Evolutionary conservation across 169 alveolate genomes (phyloP).

Genomic region (Plasmodium cynomolgi): DNA sequence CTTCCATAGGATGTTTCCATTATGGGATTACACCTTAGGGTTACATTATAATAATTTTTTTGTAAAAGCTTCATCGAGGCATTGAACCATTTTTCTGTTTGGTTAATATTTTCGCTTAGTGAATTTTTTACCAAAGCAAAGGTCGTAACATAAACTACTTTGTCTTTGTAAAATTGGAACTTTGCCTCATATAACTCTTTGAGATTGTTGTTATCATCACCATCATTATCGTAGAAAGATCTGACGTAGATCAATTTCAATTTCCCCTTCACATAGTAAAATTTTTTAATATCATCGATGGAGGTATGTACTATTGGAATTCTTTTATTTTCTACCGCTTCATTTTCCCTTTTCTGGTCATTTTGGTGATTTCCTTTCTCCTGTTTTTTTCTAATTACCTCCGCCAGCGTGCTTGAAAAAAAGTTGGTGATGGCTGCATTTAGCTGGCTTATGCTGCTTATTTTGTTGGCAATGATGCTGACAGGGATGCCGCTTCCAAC

Average conservation of each 20-base stretch:
- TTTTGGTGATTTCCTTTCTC: neutral
- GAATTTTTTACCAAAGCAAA: slow-evolving; percentile 57
- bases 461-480: neutral
- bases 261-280: slow-evolving; percentile 43
- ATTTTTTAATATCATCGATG: slow-evolving; percentile 34
- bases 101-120: slow-evolving; percentile 13
- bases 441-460: neutral
- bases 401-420: neutral
- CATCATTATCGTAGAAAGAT: slow-evolving; percentile 30
- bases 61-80: slow-evolving; percentile 51
- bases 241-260: slow-evolving; percentile 44
- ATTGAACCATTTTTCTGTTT: slow-evolving; percentile 28
- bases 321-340: neutral
- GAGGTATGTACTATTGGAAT: slow-evolving; percentile 46
- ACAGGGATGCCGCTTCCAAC: neutral
- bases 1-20: slow-evolving; percentile 9
- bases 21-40: slow-evolving; percentile 10
- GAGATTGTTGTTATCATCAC: neutral
- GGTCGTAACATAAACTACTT: slow-evolving; percentile 46
- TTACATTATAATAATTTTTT: slow-evolving; percentile 51
- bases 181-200: slow-evolving; percentile 69
- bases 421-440: neutral
- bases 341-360: neutral
- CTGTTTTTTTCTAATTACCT: neutral
- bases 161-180: slow-evolving; percentile 45